These are phyloP conservation scores for Raddia guianensis DNA, from an alignment of 176 grass and related monocot species.

Conservation along the genomic window DNA sequence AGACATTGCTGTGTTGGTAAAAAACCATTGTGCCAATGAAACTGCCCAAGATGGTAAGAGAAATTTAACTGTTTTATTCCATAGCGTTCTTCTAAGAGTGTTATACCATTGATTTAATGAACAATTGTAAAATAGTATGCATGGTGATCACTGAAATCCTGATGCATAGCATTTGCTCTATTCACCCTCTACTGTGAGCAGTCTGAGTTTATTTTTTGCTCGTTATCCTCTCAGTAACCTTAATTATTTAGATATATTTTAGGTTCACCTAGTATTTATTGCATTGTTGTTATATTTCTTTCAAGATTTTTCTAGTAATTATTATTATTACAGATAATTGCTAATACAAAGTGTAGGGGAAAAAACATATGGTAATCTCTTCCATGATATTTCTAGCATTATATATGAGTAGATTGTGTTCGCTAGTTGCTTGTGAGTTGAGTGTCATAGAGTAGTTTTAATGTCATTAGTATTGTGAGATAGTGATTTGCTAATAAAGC, in stretches of 20 bases:
- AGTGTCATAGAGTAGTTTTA: slow-evolving; percentile 5
- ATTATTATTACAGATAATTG: background rate
- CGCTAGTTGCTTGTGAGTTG: background rate
- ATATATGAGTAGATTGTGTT: background rate
- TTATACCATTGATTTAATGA: slow-evolving; percentile 18
- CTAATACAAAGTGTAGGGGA: background rate
- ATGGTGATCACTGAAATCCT: background rate
- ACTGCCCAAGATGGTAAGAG: slow-evolving; percentile 72
- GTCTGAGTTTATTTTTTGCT: background rate
- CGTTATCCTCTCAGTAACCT: background rate
- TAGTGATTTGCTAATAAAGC: background rate
- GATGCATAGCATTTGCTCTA: background rate
- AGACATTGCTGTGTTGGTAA: slow-evolving; percentile 64
- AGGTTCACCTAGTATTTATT: slow-evolving; percentile 14
- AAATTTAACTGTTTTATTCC: background rate
- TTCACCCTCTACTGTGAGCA: background rate
- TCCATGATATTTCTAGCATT: background rate
- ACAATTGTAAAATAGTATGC: slow-evolving; percentile 1
- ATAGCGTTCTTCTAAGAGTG: background rate
- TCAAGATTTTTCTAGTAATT: background rate
- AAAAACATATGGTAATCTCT: background rate
- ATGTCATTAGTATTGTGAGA: background rate
- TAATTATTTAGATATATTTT: slow-evolving; percentile 6
- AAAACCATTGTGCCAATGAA: slow-evolving; percentile 75
- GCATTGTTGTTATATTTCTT: background rate